Evolutionary conservation across 1,139 yeast species (phyloP).

Genomic region (Kazachstania sp.): DNA sequence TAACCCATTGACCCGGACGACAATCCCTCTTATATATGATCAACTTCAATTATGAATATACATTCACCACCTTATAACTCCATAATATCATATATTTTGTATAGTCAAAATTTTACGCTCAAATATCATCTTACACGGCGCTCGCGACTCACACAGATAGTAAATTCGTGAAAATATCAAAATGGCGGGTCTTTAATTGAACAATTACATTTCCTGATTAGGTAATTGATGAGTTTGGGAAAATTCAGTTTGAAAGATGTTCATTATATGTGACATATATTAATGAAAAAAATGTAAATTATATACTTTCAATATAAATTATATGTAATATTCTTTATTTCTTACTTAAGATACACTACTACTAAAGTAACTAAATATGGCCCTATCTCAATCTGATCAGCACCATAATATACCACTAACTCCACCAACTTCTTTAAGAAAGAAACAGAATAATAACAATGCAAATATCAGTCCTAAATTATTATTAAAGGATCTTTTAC

Average conservation of each 20-base stretch:
- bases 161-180: not conserved
- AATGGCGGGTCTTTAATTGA: no score
- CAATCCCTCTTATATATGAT: no score
- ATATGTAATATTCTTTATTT: no score
- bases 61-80: no score
- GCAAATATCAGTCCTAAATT: slow-evolving; percentile 12
- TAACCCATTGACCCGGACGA: no score
- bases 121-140: no score
- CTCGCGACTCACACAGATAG: no score
- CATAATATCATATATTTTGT: no score
- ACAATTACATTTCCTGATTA: not conserved
- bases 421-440: slow-evolving; percentile 12
- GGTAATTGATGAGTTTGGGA: not conserved
- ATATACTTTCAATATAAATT: no score
- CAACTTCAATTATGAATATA: no score
- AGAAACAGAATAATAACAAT: not conserved
- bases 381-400: not conserved
- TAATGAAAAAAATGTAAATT: no score
- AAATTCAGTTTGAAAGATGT: not conserved
- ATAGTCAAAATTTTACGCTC: no score
- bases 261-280: not conserved
- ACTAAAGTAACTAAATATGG: not conserved
- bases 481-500: slow-evolving; percentile 15
- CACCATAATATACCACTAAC: slow-evolving; percentile 7
- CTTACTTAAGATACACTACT: not conserved